Evolutionary conservation across 2,329 filamentous ascomycete genomes (phyloP).

Genomic region (Fusarium robinianum): DNA sequence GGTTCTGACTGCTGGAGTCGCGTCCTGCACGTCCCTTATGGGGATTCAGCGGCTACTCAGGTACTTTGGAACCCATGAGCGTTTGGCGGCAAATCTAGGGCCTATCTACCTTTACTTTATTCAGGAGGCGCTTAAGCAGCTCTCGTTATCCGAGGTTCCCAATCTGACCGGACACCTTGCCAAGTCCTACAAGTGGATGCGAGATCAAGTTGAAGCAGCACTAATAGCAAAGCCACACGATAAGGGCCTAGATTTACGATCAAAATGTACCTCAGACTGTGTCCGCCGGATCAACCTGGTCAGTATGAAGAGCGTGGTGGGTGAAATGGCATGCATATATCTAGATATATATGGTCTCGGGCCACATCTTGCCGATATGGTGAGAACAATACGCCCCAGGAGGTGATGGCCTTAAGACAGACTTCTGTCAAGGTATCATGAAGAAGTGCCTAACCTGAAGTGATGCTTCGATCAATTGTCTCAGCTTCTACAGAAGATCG

Average conservation of each 20-base stretch:
- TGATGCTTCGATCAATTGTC: neutral
- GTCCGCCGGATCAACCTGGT: neutral
- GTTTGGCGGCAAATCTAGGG: no score
- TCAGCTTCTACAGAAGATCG: neutral
- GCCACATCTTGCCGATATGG: neutral
- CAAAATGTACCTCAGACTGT: neutral
- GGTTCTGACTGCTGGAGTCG: no score
- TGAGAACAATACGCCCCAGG: neutral
- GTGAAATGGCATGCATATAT: neutral
- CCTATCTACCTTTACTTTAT: no score
- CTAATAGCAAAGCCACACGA: no score
- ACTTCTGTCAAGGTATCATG: neutral
- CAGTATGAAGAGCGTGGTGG: neutral
- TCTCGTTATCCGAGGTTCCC: no score
- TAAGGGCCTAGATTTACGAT: no score
- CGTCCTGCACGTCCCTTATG: no score
- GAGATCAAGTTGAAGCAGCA: neutral
- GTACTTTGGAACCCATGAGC: no score
- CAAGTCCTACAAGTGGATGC: neutral
- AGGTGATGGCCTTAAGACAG: neutral
- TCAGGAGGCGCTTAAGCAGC: no score
- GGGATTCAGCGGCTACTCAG: no score
- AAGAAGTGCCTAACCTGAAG: neutral
- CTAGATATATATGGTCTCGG: no score
- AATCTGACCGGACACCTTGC: no score